Base-by-base conservation (phyloP, 306 rosid species). In the Coriaria nepalensis region DNA sequence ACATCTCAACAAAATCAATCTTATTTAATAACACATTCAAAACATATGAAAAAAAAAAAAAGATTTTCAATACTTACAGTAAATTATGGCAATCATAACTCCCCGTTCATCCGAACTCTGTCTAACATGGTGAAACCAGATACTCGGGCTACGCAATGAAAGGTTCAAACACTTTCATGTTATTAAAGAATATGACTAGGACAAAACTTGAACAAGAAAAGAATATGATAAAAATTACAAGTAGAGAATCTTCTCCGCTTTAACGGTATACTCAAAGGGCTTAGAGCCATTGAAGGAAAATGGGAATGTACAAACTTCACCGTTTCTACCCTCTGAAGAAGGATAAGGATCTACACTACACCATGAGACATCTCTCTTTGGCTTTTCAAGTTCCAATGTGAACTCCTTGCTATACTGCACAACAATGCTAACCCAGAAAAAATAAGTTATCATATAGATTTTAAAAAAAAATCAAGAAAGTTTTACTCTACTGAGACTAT, bases 111-210 rank as follows among this genome's bases (percentile, higher is more conserved):
- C 75, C 5, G 74, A 63, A 53, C 75, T 65, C 60, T 86, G 93
- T 53, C 80, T 73, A 47, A 86, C 95, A 57, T 78, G 93, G 76
- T 86, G 95, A 63, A 86, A 81, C 95, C 93, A 86, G 88, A 78
- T 76, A 46, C 88, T 81, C 39, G 95, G 95, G 86, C 95, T 84
- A 92, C 76, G 74, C 49, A 20, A 20, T 3, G 29, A 20, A 20
- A 29, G 42, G 58, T 37, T 55, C 47, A 42, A 42, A 20, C 43
- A 65, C 50, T 35, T 7, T 14, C 15, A 51, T 37, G 10, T 9
- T 8, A 8, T 13, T 40, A 33, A 7, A 9, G 12, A 32, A 43
- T 5, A 20, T 10, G 4, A 6, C 7, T 0, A 9, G 10, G 20
- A 40, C 2, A 13, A 41, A n/a, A 35, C 10, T 8, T 36, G 10